A percentile compares a stretch with the other conserved stretches of the same genome.
Evolutionary conservation across 2,329 filamentous ascomycete species (phyloP).

Genomic region (Neospermospora avenae): DNA sequence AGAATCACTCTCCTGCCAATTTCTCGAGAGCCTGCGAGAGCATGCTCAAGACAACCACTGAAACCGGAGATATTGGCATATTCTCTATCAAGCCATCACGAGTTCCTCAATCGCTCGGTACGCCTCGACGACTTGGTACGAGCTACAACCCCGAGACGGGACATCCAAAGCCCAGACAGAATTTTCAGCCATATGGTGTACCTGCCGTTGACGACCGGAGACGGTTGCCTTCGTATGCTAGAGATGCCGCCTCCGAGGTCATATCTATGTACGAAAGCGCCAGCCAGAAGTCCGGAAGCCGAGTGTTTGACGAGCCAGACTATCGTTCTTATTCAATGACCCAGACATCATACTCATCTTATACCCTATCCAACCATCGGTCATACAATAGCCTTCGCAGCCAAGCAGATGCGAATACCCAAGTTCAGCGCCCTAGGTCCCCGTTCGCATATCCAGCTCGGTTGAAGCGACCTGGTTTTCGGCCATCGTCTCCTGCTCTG

Average conservation of each 20-base stretch:
- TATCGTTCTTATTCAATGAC: slow-evolving; percentile 55
- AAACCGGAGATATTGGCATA: slow-evolving; percentile 61
- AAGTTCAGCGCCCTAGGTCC: slow-evolving; percentile 52
- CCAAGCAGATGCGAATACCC: slow-evolving; percentile 39
- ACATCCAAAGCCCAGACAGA: slow-evolving; percentile 18
- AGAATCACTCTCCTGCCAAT: slow-evolving; percentile 41
- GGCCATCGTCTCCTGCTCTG: slow-evolving; percentile 34
- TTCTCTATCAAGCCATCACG: slow-evolving; percentile 51
- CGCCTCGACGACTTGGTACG: slow-evolving; percentile 21
- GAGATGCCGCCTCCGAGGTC: slow-evolving; percentile 52
- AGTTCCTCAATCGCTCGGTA: slow-evolving; percentile 26
- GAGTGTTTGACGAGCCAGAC: slow-evolving; percentile 42
- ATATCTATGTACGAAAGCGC: slow-evolving; percentile 53
- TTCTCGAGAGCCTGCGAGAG: slow-evolving; percentile 54
- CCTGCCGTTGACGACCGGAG: slow-evolving; percentile 41
- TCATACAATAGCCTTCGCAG: slow-evolving; percentile 49
- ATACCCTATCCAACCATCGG: slow-evolving; percentile 44
- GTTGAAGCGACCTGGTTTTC: slow-evolving; percentile 49
- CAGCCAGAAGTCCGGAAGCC: slow-evolving; percentile 44
- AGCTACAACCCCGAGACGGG: slow-evolving; percentile 20
- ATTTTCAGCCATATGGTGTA: slow-evolving; percentile 27
- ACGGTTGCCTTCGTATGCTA: slow-evolving; percentile 44
- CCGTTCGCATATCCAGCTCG: slow-evolving; percentile 58
- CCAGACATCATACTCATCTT: slow-evolving; percentile 39
- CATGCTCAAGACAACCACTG: slow-evolving; percentile 64